A percentile compares a stretch with the other conserved stretches of the same genome.
phyloP scores from a whole-genome alignment of 1,284 basidiomycete species.

The Sporisorium reilianum region DNA sequence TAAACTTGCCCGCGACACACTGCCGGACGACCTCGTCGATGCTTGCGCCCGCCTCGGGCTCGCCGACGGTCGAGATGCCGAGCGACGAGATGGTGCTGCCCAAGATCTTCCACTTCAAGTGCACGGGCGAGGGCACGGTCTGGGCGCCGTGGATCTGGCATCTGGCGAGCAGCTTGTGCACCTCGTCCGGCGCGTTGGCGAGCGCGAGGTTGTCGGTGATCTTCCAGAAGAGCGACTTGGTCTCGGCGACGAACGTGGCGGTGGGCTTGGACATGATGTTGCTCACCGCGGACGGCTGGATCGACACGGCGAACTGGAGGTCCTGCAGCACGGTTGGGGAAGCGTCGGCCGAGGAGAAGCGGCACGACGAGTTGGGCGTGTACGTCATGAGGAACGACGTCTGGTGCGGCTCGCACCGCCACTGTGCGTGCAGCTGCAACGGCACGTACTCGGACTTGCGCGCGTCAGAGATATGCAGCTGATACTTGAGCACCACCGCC shows the following conservation, averaged over 20 bases:
- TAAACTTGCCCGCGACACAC: constrained; percentile 45
- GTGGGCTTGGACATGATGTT: constrained; percentile 73
- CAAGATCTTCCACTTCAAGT: constrained; percentile 70
- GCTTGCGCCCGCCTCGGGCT: background rate
- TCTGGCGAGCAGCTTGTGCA: constrained; percentile 72
- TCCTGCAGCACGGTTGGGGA: constrained; percentile 47
- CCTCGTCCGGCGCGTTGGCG: background rate
- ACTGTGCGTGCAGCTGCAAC: constrained; percentile 71
- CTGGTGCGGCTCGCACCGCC: constrained; percentile 72
- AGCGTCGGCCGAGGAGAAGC: background rate
- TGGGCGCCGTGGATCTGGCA: constrained; percentile 69
- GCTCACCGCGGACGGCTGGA: constrained; percentile 69
- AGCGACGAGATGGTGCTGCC: constrained; percentile 64
- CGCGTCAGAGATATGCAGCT: constrained; percentile 71
- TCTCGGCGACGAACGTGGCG: constrained; percentile 69
- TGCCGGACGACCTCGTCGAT: constrained; percentile 40
- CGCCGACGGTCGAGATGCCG: constrained; percentile 7
- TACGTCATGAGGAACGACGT: constrained; percentile 73
- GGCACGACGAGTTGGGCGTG: constrained; percentile 57
- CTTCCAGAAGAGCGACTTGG: constrained; percentile 70
- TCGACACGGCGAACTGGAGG: constrained; percentile 69
- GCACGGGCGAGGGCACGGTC: constrained; percentile 67
- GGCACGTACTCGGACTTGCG: constrained; percentile 69
- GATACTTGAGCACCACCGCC: constrained; percentile 72
- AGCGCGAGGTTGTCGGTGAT: constrained; percentile 61